Base-by-base conservation (phyloP, 352 stramenopile genomes). In the Phytophthora pluvialis region DNA sequence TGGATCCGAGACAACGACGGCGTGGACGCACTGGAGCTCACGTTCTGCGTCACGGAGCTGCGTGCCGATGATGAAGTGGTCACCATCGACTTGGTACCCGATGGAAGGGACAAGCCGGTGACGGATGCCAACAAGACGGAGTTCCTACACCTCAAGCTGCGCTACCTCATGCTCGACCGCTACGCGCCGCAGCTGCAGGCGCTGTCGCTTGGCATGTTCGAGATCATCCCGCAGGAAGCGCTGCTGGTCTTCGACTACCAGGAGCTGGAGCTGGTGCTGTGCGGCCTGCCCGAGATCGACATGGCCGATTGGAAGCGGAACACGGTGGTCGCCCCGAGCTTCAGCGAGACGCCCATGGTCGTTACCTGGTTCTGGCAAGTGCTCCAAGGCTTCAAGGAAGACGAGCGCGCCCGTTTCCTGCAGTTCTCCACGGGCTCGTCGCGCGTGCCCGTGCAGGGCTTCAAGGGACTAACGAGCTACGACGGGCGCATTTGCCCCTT, bases 241-340 rank as follows among this genome's bases (percentile, higher is more conserved):
- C 76, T 99, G 26, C 95, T 97, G 42, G 88, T 99, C 1, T 99
- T 99, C 75, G 97, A 99, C 78, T 99, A 98, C 72, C 97, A 99
- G 73, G 97, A 99, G 75, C 78, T 99, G 29, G 86, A 94, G 71
- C 78, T 94, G 38, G 80, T 94, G 38, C 68, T 94, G n/a, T 90
- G 83, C 35, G 86, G 86, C 0, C 55, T 97, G n/a, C 79, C 81
- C 2, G 78, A 91, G 60, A 94, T 98, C 44, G 89, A 98, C 63
- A 60, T 98, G 8, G 73, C 54, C 6, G 94, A 98, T 61, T 97
- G 94, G 92, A 80, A 89, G 18, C 62, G 63, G 5, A 82, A 97
- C 63, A 97, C 92, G 3, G 57, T 75, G 0, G 75, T 90, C 1
- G 74, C 82, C 0, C 66, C 75, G 0, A 84, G 59, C 13, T 87